Conservation (phyloP, 495 filamentous ascomycete species). For the Neurospora sp. region DNA sequence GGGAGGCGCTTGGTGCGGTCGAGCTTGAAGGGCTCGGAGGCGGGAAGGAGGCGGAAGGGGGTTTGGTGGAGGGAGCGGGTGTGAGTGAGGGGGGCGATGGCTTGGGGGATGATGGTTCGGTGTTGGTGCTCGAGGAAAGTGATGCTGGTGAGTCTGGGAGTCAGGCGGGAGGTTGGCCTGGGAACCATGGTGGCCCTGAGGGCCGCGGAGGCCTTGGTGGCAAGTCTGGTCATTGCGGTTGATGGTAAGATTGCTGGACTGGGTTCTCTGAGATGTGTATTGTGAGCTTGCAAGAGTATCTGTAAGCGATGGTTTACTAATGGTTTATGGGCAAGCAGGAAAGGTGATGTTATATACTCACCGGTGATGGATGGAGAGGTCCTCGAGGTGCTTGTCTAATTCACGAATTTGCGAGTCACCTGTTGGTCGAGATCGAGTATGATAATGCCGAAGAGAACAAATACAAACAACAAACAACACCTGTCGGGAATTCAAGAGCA, state of each 20-base stretch:
- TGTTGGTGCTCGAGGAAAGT: background rate
- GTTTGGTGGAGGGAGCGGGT: slow-evolving; percentile 8
- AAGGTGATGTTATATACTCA: background rate
- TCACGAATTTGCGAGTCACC: background rate
- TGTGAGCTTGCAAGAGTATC: background rate
- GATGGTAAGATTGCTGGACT: background rate
- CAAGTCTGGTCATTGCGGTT: background rate
- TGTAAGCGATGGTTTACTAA: background rate
- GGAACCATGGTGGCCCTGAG: background rate
- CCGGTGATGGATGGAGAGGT: background rate
- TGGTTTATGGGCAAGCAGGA: background rate
- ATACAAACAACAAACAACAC: background rate
- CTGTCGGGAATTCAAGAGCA: background rate
- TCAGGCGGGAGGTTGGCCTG: background rate
- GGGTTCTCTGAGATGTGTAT: background rate
- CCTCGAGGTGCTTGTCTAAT: background rate
- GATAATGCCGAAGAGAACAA: background rate
- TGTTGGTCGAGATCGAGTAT: background rate
- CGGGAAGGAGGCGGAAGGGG: background rate
- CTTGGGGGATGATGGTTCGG: background rate
- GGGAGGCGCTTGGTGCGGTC: slow-evolving; percentile 36
- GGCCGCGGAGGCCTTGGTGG: background rate
- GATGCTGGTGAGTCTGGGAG: background rate
- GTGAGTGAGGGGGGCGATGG: background rate
- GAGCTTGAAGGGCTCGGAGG: background rate